Base-by-base conservation (phyloP, 75 land plant genomes). In the Isoetes taiwanensis region DNA sequence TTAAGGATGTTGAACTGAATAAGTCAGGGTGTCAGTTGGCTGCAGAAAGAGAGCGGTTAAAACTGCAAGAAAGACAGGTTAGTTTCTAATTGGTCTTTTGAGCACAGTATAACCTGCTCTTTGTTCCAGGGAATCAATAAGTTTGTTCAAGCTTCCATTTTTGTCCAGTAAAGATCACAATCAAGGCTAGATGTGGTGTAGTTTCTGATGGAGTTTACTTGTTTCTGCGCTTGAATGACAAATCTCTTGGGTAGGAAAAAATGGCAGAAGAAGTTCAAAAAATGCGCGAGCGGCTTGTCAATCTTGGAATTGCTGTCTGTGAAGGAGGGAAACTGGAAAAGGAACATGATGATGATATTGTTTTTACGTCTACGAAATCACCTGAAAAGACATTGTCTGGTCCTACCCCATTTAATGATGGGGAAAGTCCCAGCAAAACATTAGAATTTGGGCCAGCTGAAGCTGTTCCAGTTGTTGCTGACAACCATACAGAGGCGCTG, bases 41-140 rank as follows among this genome's bases (percentile, higher is more conserved):
- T 40, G 71, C 58, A 40, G 79, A 71, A 59, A 52, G 43, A 16
- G 50, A 60, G 25, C 35, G 62, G 20, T 52, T 59, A 40, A 65
- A 62, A 33, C 33, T 56, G 37, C 59, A 32, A 39, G 64, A 74
- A 56, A 34, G 57, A 57, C 66, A 72, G 74, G 74, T 72, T 33
- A 37, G 50, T 21, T 59, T n/a, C n/a, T n/a, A n/a, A n/a, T n/a
- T n/a, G n/a, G n/a, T n/a, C n/a, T n/a, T n/a, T n/a, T n/a, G n/a
- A n/a, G n/a, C n/a, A n/a, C n/a, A n/a, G n/a, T n/a, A n/a, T n/a
- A n/a, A n/a, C n/a, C n/a, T n/a, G n/a, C n/a, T n/a, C n/a, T n/a
- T n/a, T n/a, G n/a, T n/a, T n/a, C n/a, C n/a, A n/a, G n/a, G n/a
- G n/a, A n/a, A n/a, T n/a, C n/a, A n/a, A n/a, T n/a, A n/a, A n/a